Evolutionary conservation across 2,329 filamentous ascomycete species (phyloP), one percentile per base, ranked within the genome.

Genomic region (Ciborinia camelliae): DNA sequence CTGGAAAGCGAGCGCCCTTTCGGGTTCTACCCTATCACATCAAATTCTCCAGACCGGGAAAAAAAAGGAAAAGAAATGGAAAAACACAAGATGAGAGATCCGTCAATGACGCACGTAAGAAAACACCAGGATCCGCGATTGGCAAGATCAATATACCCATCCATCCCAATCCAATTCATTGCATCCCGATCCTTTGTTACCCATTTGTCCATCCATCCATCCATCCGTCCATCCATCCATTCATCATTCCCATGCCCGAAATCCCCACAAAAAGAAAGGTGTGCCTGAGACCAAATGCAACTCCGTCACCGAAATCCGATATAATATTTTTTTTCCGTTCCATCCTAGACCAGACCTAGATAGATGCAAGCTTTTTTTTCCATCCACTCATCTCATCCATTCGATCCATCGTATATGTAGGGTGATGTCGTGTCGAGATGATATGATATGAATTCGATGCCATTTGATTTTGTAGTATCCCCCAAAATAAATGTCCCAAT

Each of bases 101-200:
- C 41, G 55, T 62, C 48, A 55, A 26, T 3, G 12, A 43, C 9
- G 37, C 48, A 26, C 50, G 37, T 41, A 62, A 47, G 59, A 62
- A 62, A 62, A 55, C 37, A 54, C 59, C 41, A 35, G 55, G 30
- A 59, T 48, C 55, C 55, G 55, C 55, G 43, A 59, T 47, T 59
- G 41, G 55, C 55, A 30, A 59, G 28, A 59, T 59, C 55, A 47
- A 47, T 48, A 48, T 52, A 61, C 47, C 58, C 45, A 39, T 30
- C 58, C 58, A 48, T 50, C 47, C 58, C 20, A 47, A 35, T 12
- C 55, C 41, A 47, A 35, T 12, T 41, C 41, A 37, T 48, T 26
- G 12, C 23, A 39, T 37, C 37, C 58, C 58, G 4, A 9, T 61
- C 30, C 30, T 30, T 35, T 47, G 53, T 55, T 55, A 32, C 30